These are phyloP conservation scores for Sisymbrium irio DNA, from an alignment of 345 rosid species.

Conservation along the genomic window DNA sequence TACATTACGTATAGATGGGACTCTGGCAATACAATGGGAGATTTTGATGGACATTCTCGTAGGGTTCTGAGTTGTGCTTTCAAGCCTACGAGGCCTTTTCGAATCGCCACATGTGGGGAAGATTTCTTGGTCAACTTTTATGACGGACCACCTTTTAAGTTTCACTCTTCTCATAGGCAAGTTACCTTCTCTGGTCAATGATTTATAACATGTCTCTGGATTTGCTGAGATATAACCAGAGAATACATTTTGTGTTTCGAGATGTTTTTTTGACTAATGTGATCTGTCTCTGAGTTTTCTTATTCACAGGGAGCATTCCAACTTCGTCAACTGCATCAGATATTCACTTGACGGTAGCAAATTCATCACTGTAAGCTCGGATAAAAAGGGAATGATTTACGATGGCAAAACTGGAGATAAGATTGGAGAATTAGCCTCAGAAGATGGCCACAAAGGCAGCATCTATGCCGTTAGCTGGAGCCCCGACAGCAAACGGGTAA, in stretches of 20 bases:
- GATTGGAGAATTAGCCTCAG: conserved; percentile 67
- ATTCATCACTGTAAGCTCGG: conserved; percentile 85
- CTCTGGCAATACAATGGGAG: conserved; percentile 87
- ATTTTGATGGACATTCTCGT: conserved; percentile 94
- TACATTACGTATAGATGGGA: conserved; percentile 69
- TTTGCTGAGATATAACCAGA: neutral
- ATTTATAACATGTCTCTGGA: neutral
- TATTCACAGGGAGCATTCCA: conserved; percentile 69
- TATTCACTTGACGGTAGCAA: conserved; percentile 91
- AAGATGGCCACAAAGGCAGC: conserved; percentile 85
- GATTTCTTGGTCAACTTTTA: conserved; percentile 90
- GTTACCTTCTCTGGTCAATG: neutral
- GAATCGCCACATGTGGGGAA: conserved; percentile 91
- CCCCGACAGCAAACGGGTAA: conserved; percentile 85
- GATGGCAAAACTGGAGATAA: conserved; percentile 80
- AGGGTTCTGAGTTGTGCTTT: conserved; percentile 85
- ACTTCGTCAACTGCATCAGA: conserved; percentile 92
- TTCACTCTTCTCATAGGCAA: conserved; percentile 84
- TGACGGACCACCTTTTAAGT: conserved; percentile 96
- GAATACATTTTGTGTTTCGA: neutral
- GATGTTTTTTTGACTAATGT: conserved; percentile 11
- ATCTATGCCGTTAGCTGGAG: conserved; percentile 95
- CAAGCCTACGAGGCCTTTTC: conserved; percentile 86
- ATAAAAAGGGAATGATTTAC: conserved; percentile 76
- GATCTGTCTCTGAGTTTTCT: conserved; percentile 6